Conservation (phyloP, 768 basidiomycete genomes). For the Kwoniella heveanensis region DNA sequence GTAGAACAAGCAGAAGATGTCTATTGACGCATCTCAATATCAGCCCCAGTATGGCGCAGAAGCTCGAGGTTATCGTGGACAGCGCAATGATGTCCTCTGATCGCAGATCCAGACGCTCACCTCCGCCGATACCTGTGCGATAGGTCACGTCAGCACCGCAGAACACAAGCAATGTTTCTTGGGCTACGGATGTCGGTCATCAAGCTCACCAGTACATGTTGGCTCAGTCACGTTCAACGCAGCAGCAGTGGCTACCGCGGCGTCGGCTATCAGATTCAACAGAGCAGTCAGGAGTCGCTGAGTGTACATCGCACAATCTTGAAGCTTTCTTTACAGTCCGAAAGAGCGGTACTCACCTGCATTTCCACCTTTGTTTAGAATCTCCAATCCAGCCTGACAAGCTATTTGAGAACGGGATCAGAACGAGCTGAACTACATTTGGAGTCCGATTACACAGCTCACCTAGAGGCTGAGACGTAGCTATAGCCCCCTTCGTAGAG, state of each 20-base stretch:
- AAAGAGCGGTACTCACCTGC: conserved; percentile 66
- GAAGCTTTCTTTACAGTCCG: too few species aligned
- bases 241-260: conserved; percentile 88
- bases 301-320: too few species aligned
- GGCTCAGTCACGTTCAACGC: conserved; percentile 81
- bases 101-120: too few species aligned
- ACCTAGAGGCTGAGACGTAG: conserved; percentile 75
- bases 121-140: conserved; percentile 48
- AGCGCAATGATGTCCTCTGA: too few species aligned
- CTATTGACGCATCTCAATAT: conserved; percentile 19
- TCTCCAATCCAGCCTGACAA: conserved; percentile 85
- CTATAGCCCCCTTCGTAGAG: conserved; percentile 80
- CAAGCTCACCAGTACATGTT: conserved; percentile 90
- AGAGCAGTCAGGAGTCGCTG: not conserved
- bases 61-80: too few species aligned
- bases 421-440: conserved; percentile 17
- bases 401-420: conserved; percentile 61
- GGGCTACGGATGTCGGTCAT: too few species aligned
- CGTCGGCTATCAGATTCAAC: conserved; percentile 69
- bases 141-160: not conserved
- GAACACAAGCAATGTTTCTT: too few species aligned
- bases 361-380: conserved; percentile 90
- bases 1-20: conserved; percentile 81
- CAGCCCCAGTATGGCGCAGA: too few species aligned
- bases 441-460: conserved; percentile 1